A percentile compares a stretch with the other conserved stretches of the same genome.
Evolutionary conservation across 2,329 filamentous ascomycete species (phyloP).

Genomic region (Fusarium hostae): DNA sequence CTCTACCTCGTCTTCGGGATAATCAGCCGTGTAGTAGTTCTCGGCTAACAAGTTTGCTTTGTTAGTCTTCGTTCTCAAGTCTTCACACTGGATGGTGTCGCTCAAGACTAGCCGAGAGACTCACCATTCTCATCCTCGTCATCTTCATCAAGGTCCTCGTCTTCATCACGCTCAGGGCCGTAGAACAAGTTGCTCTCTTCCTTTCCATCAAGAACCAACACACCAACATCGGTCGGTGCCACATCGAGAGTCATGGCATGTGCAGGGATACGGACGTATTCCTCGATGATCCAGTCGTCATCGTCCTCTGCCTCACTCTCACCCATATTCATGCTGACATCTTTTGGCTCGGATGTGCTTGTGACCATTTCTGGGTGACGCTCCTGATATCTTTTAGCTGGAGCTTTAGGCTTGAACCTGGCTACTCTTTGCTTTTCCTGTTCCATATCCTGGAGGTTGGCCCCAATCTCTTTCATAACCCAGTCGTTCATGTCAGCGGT

Average conservation of each 20-base stretch:
- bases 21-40: conserved; percentile 82
- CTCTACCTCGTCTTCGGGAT: conserved; percentile 81
- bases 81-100: conserved; percentile 4
- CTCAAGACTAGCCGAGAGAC: conserved; percentile 21
- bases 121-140: conserved; percentile 75
- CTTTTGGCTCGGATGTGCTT: conserved; percentile 24
- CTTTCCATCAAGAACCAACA: conserved; percentile 67
- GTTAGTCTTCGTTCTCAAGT: conserved; percentile 23
- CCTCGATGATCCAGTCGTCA: conserved; percentile 71
- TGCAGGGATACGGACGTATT: conserved; percentile 70
- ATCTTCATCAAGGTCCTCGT: conserved; percentile 67
- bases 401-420: conserved; percentile 67
- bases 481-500: conserved; percentile 68
- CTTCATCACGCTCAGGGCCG: conserved; percentile 68
- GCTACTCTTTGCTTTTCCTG: conserved; percentile 52
- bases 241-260: conserved; percentile 60
- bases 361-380: conserved; percentile 59
- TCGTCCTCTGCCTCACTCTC: conserved; percentile 58
- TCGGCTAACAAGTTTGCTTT: conserved; percentile 63
- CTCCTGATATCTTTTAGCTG: conserved; percentile 65
- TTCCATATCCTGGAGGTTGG: conserved; percentile 61
- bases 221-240: conserved; percentile 62
- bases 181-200: conserved; percentile 71
- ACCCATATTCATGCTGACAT: conserved; percentile 51
- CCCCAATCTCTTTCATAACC: conserved; percentile 67